A percentile compares a stretch with the other conserved stretches of the same genome.
Conservation (phyloP, 148 eudicot species). For the Fallopia convolvulus region DNA sequence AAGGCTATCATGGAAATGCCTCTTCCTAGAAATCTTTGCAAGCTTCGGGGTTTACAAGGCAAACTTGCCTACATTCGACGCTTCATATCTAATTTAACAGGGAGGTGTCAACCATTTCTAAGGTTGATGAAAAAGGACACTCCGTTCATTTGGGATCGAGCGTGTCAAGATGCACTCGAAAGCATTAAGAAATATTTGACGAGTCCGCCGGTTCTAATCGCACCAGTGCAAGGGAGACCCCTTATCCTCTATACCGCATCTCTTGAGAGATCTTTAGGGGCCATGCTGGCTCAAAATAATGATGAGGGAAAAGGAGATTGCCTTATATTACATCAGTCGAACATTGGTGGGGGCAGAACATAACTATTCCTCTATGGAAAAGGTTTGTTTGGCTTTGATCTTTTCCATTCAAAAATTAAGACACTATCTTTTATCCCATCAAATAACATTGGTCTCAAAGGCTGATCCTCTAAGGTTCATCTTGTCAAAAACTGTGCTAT, state of each 20-base stretch:
- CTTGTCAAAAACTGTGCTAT: too few relatives aligned
- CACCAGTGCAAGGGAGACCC: neutral
- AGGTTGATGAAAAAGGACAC: neutral
- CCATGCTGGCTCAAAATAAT: neutral
- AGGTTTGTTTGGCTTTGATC: neutral
- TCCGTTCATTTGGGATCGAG: neutral
- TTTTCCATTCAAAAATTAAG: neutral
- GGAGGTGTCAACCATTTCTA: conserved; percentile 3
- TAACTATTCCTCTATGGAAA: neutral
- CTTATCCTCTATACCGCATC: neutral
- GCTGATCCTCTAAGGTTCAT: too few relatives aligned
- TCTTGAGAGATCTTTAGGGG: neutral
- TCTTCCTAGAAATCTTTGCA: neutral
- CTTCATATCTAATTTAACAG: neutral
- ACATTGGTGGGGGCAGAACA: neutral
- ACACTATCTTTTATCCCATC: too few relatives aligned
- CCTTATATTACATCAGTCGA: neutral
- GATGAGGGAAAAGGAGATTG: neutral
- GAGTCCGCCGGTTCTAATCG: neutral
- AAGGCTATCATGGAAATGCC: neutral
- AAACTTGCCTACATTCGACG: neutral
- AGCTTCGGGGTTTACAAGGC: neutral
- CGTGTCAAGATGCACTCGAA: neutral
- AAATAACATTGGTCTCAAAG: too few relatives aligned
- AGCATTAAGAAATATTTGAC: neutral